Evolutionary conservation across 2,329 filamentous ascomycete species (phyloP).

Genomic region (Epichloe aotearoae): DNA sequence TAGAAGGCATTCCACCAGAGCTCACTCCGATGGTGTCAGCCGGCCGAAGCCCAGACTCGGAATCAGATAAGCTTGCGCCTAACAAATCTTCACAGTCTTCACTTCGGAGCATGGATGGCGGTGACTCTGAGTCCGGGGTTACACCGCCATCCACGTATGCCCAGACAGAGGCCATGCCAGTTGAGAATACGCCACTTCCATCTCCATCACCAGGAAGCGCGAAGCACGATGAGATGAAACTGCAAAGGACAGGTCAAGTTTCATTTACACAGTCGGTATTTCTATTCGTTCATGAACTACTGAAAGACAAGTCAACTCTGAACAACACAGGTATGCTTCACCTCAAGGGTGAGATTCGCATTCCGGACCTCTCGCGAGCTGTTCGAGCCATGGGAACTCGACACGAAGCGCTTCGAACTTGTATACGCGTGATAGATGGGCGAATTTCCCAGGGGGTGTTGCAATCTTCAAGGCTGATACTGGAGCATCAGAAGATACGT

Average conservation of each 20-base stretch:
- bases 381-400: conserved; percentile 15
- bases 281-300: neutral
- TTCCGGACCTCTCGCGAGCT: conserved; percentile 16
- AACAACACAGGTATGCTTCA: neutral
- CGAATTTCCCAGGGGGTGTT: neutral
- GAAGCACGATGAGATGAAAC: neutral
- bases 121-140: neutral
- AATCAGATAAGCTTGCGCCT: neutral
- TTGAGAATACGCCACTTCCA: neutral
- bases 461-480: neutral
- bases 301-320: neutral
- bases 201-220: neutral
- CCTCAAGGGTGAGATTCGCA: neutral
- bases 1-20: neutral
- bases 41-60: neutral
- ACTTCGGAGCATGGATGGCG: neutral
- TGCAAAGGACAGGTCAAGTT: neutral
- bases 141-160: neutral
- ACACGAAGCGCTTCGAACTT: conserved; percentile 23
- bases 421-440: conserved; percentile 5
- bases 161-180: neutral
- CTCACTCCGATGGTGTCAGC: neutral
- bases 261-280: neutral
- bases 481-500: neutral
- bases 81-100: neutral